phyloP scores from a whole-genome alignment of 2,329 filamentous ascomycete genomes.

The Emericellopsis atlantica region DNA sequence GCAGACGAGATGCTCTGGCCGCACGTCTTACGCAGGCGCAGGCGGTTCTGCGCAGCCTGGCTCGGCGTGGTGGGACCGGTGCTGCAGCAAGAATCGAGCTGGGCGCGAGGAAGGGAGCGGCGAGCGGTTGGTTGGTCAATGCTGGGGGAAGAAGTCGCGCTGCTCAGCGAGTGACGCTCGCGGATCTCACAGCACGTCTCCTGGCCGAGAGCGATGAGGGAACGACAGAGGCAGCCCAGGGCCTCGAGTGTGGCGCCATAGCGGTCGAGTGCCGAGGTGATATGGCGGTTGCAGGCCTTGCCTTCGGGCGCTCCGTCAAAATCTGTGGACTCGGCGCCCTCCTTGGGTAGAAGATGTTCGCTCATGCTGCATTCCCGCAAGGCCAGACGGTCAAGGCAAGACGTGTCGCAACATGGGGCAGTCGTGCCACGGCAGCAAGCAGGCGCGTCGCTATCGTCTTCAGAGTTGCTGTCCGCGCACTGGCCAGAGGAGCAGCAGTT shows the following conservation, averaged over 20 bases:
- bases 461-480: too few species aligned
- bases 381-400: constrained; percentile 30
- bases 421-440: constrained; percentile 28
- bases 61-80: constrained; percentile 3
- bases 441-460: neutral
- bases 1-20: constrained; percentile 2
- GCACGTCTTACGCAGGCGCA: constrained; percentile 6
- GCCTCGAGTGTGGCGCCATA: constrained; percentile 31
- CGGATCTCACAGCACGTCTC: constrained; percentile 31
- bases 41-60: constrained; percentile 4
- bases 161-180: constrained; percentile 4
- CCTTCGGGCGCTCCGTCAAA: constrained; percentile 6
- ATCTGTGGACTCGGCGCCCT: too few species aligned
- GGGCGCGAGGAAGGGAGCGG: constrained; percentile 7
- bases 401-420: constrained; percentile 26
- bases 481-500: too few species aligned
- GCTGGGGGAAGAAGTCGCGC: constrained; percentile 11
- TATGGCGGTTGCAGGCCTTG: constrained; percentile 24
- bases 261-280: constrained; percentile 16
- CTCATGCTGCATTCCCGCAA: constrained; percentile 20
- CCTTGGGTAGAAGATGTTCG: too few species aligned
- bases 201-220: constrained; percentile 35
- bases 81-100: constrained; percentile 13
- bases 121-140: constrained; percentile 3
- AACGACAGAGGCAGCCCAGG: constrained; percentile 40